phyloP scores from a whole-genome alignment of 2,329 filamentous ascomycete genomes.

The Penicillium oxalicum region DNA sequence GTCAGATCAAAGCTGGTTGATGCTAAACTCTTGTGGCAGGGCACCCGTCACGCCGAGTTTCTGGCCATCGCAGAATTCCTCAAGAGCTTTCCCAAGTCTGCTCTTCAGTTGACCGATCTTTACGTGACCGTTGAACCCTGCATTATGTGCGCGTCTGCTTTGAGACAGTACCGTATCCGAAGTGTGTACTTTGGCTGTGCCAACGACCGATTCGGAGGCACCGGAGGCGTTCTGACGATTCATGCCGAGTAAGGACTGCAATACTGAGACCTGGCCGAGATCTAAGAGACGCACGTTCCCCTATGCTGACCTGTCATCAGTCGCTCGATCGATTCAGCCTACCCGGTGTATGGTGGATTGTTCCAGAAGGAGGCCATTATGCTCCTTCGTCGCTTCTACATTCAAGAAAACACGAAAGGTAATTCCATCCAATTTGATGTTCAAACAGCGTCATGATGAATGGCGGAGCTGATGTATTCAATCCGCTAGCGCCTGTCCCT shows the following conservation, averaged over 20 bases:
- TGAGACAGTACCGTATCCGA: constrained; percentile 80
- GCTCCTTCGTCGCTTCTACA: constrained; percentile 86
- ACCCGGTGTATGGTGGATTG: constrained; percentile 78
- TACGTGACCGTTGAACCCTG: constrained; percentile 98
- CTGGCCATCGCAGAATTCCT: constrained; percentile 70
- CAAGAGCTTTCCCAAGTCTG: constrained; percentile 57
- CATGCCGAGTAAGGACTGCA: constrained; percentile 56
- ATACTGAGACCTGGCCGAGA: background rate
- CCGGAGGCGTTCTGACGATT: constrained; percentile 84
- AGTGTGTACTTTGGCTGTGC: constrained; percentile 91
- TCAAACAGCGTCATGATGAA: background rate
- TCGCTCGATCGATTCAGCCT: constrained; percentile 68
- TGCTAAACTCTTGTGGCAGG: constrained; percentile 52
- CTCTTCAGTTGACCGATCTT: constrained; percentile 68
- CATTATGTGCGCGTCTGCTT: constrained; percentile 93
- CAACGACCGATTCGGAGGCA: constrained; percentile 96
- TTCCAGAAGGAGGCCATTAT: constrained; percentile 90
- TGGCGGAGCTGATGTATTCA: background rate
- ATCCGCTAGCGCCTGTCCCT: constrained; percentile 52
- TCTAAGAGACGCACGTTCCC: background rate
- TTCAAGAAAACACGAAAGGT: constrained; percentile 95
- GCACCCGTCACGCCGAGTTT: constrained; percentile 92
- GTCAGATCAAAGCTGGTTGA: background rate
- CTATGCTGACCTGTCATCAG: constrained; percentile 34
- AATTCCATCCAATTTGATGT: background rate